Base-by-base conservation (phyloP, 2,329 filamentous ascomycete genomes). In the Venturia pyrina region DNA sequence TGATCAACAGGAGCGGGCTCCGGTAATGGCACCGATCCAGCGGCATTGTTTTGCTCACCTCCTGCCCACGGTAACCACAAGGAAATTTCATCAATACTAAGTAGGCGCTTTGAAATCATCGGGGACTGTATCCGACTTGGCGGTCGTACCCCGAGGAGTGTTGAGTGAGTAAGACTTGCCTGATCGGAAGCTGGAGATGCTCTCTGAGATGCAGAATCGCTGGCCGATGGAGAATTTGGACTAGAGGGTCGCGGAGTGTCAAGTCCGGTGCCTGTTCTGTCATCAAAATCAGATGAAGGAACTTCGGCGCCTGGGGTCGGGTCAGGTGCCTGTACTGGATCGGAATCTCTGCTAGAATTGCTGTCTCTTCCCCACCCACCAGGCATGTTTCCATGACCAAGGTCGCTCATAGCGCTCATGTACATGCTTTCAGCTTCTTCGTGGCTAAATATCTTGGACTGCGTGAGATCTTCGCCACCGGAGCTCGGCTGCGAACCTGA, bases 371-470 rank as follows among this genome's bases (percentile, higher is more conserved):
- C 43, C 66, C 64, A 67, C n/a, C 56, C 66, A 53, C 66, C 66
- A 40, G 67, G 67, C 41, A 66, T 66, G 43, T 62, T 59, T 41
- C 60, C 43, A 37, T 63, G 57, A 67, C 32, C 68, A 46, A 72
- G 73, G 46, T 77, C 75, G 66, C 82, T 85, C 65, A 86, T 78
- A 13, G 83, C 85, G 71, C 86, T 93, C 87, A 92, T 88, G 71
- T 95, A 96, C 87, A 96, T 90, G 74, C 91, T 95, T 72, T 91
- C 87, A 0, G 89, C 90, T 68, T 93, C 89, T 68, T 91, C 89
- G 67, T 91, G 89, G 44, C 85, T 91, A 71, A 89, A 93, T 1
- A 92, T 72, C 50, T 85, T 87, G 17, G 66, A 67, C 19, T 84
- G 78, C 3, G 83, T 76, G 24, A 89, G 77, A 67, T 87, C 85